Base-by-base conservation (phyloP, 2,329 filamentous ascomycete species). In the Phyllosticta citriasiana region DNA sequence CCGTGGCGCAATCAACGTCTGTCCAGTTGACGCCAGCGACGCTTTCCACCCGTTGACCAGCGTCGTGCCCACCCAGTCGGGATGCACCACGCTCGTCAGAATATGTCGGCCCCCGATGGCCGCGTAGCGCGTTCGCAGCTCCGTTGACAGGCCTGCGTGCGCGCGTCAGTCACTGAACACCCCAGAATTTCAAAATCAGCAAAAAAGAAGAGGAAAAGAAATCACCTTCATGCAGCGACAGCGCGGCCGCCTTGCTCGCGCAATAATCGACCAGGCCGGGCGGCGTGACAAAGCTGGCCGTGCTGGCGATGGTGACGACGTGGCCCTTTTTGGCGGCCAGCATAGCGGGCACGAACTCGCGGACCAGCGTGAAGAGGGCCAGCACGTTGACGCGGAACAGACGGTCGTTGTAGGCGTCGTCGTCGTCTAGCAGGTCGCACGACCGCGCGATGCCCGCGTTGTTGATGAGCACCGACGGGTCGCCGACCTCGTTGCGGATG, bases 291-390 rank as follows among this genome's bases (percentile, higher is more conserved):
- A 69, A 72, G 6, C 68, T 71, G 1, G 68, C 66, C 68, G 71
- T 70, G 1, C 66, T 69, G 7, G 70, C 69, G 8, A 71, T 68
- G 10, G 65, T 66, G 1, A 72, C 66, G 16, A 72, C 66, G 57
- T 72, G 70, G 6, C 70, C 70, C 59, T 70, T 70, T 26, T 64
- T 67, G 63, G 65, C 64, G 5, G 60, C 61, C 10, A 71, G 62
- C 70, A 72, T 72, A n/a, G 54, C 67, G 0, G 70, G 70, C 12
- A 72, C 62, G 50, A 72, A 70, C 25, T 69, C 68, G 2, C 67
- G 66, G 55, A 72, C 69, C 1, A 71, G 63, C 0, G 66, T 64
- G 33, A 70, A 66, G 47, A 71, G 69, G 2, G 66, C 66, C 54
- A 69, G 65, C n/a, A 72, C 56, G 59, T 71, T 72, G 27, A 72